Base-by-base conservation (phyloP, 1,139 yeast species). In the Zygosaccharomyces sapae region DNA sequence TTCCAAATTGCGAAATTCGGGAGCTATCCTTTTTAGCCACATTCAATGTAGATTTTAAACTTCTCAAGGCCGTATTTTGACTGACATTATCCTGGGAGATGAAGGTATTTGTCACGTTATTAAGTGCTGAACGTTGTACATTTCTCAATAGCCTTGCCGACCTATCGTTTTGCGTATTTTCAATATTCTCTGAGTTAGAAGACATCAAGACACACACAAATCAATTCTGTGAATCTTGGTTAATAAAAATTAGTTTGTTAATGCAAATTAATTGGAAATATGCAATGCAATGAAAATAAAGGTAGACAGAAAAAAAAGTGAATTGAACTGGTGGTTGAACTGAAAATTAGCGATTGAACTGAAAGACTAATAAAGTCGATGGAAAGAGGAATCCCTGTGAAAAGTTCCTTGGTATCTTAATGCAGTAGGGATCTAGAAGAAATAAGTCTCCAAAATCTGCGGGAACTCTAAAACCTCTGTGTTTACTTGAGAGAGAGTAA, bases 31-130 rank as follows among this genome's bases (percentile, higher is more conserved):
- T 49, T 36, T 52, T 57, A 9, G 51, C 52, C 9, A 40, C 41
- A 10, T 38, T 40, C 38, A 56, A 38, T 5, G 55, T 44, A 18
- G 57, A 38, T 47, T 60, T 60, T 34, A 59, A 38, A 35, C 47
- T 54, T 31, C 55, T 55, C 12, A 53, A 18, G 10, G 48, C 50
- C 13, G 52, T 35, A 29, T 52, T 43, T 29, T 50, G 54, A 20
- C 47, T 29, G 29, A 49, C 55, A 27, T 57, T 59, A 22, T 59
- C 61, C 40, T 59, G 61, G 7, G 58, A 50, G 25, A 56, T 40
- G 24, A 61, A 55, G 12, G 66, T 63, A 46, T 64, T 62, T 20
- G 68, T 64, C 12, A 64, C 68, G 44, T 64, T 64, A 42, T 61
- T 57, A 42, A 64, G 51, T 22, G 65, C 68, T 33, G 64, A 47